Evolutionary conservation across 495 filamentous ascomycete species (phyloP), one percentile per base, ranked within the genome.

Genomic region (Corynascus novoguineensis): DNA sequence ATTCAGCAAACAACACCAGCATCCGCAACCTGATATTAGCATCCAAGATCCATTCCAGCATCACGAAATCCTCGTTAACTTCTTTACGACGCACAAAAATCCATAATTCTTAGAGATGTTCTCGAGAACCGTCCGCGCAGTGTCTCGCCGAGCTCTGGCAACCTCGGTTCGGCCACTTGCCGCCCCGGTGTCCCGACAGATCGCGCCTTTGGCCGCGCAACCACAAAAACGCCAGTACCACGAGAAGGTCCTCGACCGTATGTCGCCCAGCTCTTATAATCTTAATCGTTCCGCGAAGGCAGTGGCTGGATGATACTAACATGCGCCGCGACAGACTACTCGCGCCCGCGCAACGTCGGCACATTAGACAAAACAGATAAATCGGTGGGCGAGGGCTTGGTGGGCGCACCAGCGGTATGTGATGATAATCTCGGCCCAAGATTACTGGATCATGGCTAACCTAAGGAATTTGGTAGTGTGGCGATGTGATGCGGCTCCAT

Each of bases 401-500:
- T 98, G 46, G 93, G 93, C 53, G 93, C 93, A n/a, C 92, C 91
- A 46, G 88, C 87, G 4, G 66, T 68, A 68, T n/a, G 66, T 63
- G 3, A 31, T 31, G n/a, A n/a, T n/a, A n/a, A 17, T 29, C 35
- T 32, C 77, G 63, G 62, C 40, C 8, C 38, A 3, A 21, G 29
- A 25, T 32, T 14, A 12, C 32, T 7, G 3, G 5, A 28, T 17
- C 10, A 38, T 40, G 29, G 14, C 27, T 53, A 15, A 40, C 5
- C 11, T 4, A 0, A 47, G 12, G 8, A 19, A 35, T 0, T n/a
- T 6, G 25, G 32, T 28, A 68, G 66, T 83, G 88, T 70, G 92
- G 93, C 73, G 92, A 97, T 73, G 92, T 97, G 61, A 99, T 99
- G 89, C 96, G 96, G 71, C 84, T 99, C 40, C 92, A 99, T 77